Conservation (phyloP, 192 early-diverging fungal species). For the Coemansia sp. region DNA sequence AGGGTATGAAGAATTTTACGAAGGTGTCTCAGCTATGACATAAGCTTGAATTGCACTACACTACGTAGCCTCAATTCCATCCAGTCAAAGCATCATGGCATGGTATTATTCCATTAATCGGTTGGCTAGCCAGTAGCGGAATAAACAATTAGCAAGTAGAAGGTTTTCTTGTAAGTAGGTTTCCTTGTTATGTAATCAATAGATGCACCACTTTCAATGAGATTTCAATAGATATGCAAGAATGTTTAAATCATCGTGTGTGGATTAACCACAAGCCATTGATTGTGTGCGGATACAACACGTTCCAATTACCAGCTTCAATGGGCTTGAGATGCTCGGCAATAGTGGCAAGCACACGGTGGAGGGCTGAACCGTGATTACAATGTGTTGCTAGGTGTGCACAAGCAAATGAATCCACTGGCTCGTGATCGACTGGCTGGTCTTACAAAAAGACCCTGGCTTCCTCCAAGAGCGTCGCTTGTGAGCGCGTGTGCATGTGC, state of each 20-base stretch:
- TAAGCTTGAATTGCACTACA: too few relatives aligned
- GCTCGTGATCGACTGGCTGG: not conserved
- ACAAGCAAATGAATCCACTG: constrained; percentile 1
- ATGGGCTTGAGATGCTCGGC: not conserved
- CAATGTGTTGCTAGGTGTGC: not conserved
- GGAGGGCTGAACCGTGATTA: not conserved
- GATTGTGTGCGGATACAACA: not conserved
- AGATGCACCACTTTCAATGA: not conserved
- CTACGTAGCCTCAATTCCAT: too few relatives aligned
- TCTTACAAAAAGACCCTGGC: not conserved
- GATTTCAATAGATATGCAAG: not conserved
- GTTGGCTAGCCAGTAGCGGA: too few relatives aligned
- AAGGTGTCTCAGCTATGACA: not conserved
- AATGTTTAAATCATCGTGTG: not conserved
- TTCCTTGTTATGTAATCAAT: not conserved
- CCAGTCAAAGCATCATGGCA: too few relatives aligned
- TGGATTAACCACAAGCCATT: not conserved
- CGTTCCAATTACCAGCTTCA: not conserved
- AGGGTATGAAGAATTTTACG: not conserved
- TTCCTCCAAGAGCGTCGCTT: not conserved
- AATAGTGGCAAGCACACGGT: not conserved
- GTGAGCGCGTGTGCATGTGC: not conserved
- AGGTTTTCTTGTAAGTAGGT: not conserved
- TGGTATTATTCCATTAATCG: too few relatives aligned
- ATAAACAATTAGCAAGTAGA: not conserved